These are phyloP conservation scores for Gossypium mustelinum DNA, from an alignment of 345 rosid genomes.

Conservation along the genomic window DNA sequence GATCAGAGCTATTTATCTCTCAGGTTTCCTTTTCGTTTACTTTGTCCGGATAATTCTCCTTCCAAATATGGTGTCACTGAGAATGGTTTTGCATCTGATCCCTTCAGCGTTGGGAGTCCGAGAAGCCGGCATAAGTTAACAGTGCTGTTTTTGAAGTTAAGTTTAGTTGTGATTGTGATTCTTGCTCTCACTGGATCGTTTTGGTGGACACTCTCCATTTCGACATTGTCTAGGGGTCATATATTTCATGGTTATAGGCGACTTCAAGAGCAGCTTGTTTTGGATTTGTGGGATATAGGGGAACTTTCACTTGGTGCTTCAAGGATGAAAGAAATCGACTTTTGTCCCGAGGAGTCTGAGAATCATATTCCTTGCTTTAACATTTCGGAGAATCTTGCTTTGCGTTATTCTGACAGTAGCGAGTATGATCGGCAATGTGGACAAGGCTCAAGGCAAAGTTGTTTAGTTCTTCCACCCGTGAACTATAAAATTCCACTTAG, in stretches of 20 bases:
- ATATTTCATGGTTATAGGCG: conserved; percentile 71
- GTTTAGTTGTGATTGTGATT: conserved; percentile 65
- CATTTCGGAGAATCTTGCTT: conserved; percentile 49
- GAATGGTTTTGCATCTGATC: conserved; percentile 58
- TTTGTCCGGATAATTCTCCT: conserved; percentile 49
- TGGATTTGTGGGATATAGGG: conserved; percentile 86
- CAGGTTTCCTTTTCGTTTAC: conserved; percentile 57
- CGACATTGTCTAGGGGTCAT: conserved; percentile 64
- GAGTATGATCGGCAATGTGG: conserved; percentile 66
- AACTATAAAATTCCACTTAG: conserved; percentile 86
- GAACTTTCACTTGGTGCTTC: conserved; percentile 80
- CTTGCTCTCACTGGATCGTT: conserved; percentile 76
- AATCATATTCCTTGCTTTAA: conserved; percentile 87
- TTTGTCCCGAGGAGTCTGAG: conserved; percentile 65
- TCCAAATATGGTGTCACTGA: conserved; percentile 53
- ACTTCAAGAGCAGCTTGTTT: conserved; percentile 82
- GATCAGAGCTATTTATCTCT: conserved; percentile 40
- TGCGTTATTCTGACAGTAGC: conserved; percentile 46
- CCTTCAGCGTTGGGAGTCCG: conserved; percentile 39
- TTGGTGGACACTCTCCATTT: conserved; percentile 90
- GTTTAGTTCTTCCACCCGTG: conserved; percentile 69
- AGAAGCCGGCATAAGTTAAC: conserved; percentile 60
- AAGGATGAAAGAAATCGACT: conserved; percentile 67
- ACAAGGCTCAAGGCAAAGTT: conserved; percentile 45
- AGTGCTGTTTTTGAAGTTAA: conserved; percentile 55